Evolutionary conservation across 306 rosid genomes (phyloP), one percentile per base, ranked within the genome.

Genomic region (Abrus pulchellus): DNA sequence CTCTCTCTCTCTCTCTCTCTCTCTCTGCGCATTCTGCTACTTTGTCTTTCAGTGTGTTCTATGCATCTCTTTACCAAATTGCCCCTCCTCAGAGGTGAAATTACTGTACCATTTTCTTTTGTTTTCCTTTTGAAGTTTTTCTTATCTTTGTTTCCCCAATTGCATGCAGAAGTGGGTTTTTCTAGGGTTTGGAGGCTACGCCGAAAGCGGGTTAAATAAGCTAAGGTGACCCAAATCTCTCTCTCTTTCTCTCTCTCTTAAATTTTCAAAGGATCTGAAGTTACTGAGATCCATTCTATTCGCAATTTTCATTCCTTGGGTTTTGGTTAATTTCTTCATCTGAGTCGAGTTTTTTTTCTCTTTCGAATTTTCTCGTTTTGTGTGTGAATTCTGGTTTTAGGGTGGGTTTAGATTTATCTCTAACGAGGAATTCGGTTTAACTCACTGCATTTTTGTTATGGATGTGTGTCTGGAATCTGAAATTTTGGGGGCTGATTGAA

Each of bases 151-250:
- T 30, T 68, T 56, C 77, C 49, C 74, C 49, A 29, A 64, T 47
- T 83, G 87, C 68, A 40, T 61, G 81, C 87, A 70, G 83, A 73
- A 65, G 53, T 85, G 83, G 55, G 77, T 63, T 90, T 85, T 82
- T 67, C 57, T 85, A 75, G 87, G 89, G 86, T 90, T 81, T 82
- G 56, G 32, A 63, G 44, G 38, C 44, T 71, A 28, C 50, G 77
- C 38, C 10, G 64, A 77, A 64, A 74, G 45, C 20, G 66, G 80
- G 65, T 5, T 72, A 49, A 28, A 53, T 77, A 56, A 78, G 72
- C 86, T 75, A 43, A 75, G 91, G 85, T 87, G 43, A 79, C 50
- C 1, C 5, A 20, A 79, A 33, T 79, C 56, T 50, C 3, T 63
- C 28, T 66, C 28, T 62, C 44, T 54, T 33, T 36, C 1, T 13